Percentiles rank a stretch among this genome's conserved stretches.
These are phyloP conservation scores for Monosporozyma aerobia DNA, from an alignment of 805 yeast species.

Conservation along the genomic window DNA sequence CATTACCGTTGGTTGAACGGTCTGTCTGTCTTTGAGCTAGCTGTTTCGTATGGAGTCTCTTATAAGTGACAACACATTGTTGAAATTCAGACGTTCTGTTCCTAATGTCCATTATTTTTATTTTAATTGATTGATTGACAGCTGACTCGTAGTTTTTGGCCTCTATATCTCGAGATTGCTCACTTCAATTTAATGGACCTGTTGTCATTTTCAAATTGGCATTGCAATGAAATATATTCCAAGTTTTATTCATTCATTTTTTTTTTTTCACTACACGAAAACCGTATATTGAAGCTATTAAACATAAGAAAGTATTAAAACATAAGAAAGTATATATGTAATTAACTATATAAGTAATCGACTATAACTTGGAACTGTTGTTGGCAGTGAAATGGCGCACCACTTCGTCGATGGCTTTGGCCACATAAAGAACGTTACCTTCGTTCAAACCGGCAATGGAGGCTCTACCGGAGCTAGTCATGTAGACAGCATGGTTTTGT, in stretches of 20 bases:
- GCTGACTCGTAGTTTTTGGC: not conserved
- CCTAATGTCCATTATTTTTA: conserved; percentile 34
- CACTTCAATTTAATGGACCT: not conserved
- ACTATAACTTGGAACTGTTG: conserved; percentile 1
- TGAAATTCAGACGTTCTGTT: conserved; percentile 91
- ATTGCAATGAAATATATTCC: not conserved
- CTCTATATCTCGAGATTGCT: no score
- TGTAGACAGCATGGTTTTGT: conserved; percentile 67
- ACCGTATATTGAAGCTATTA: not conserved
- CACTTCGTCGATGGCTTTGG: conserved; percentile 73
- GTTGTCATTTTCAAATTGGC: not conserved
- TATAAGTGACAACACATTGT: conserved; percentile 74
- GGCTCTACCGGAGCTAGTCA: conserved; percentile 79
- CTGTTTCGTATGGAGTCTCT: conserved; percentile 41
- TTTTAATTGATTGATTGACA: not conserved
- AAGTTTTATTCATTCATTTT: not conserved
- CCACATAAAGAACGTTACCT: conserved; percentile 67
- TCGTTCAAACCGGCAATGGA: conserved; percentile 89
- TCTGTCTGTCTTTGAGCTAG: not conserved
- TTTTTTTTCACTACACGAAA: not conserved
- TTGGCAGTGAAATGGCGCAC: conserved; percentile 33
- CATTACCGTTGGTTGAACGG: not conserved
- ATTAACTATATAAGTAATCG: no score
- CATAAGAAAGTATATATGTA: not conserved
- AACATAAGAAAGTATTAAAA: not conserved